These are phyloP conservation scores for Populus euphratica DNA, from an alignment of 345 rosid species.

Conservation along the genomic window DNA sequence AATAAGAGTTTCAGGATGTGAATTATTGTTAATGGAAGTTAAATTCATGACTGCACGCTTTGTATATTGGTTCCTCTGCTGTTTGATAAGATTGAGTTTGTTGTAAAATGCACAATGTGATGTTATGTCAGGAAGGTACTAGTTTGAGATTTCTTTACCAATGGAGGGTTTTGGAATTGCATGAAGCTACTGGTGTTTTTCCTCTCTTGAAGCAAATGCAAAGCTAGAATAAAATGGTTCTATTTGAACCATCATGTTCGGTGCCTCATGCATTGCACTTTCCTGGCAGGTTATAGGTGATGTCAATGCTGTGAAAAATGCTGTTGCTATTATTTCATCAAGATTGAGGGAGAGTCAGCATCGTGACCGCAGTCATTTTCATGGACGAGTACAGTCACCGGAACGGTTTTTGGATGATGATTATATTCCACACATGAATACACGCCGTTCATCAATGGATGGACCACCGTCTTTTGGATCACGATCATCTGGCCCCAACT, in stretches of 20 bases:
- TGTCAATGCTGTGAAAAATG: slow-evolving; percentile 67
- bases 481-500: slow-evolving; percentile 44
- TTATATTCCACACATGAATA: slow-evolving; percentile 49
- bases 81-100: neutral
- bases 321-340: slow-evolving; percentile 65
- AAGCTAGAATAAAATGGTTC: neutral
- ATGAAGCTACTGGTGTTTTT: neutral
- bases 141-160: slow-evolving; percentile 2
- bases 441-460: slow-evolving; percentile 56
- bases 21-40: neutral
- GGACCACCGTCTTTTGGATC: slow-evolving; percentile 50
- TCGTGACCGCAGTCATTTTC: slow-evolving; percentile 81
- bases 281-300: slow-evolving; percentile 80
- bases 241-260: neutral
- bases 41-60: neutral
- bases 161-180: neutral
- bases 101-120: neutral
- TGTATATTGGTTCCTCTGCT: neutral
- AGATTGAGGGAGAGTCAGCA: slow-evolving; percentile 97
- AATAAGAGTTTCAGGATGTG: neutral
- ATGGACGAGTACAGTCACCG: slow-evolving; percentile 71
- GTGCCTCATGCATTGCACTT: slow-evolving; percentile 5
- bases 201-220: neutral
- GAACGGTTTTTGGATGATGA: slow-evolving; percentile 77
- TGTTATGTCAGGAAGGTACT: neutral